Conservation (phyloP, 805 yeast genomes). For the Candida argentea region DNA sequence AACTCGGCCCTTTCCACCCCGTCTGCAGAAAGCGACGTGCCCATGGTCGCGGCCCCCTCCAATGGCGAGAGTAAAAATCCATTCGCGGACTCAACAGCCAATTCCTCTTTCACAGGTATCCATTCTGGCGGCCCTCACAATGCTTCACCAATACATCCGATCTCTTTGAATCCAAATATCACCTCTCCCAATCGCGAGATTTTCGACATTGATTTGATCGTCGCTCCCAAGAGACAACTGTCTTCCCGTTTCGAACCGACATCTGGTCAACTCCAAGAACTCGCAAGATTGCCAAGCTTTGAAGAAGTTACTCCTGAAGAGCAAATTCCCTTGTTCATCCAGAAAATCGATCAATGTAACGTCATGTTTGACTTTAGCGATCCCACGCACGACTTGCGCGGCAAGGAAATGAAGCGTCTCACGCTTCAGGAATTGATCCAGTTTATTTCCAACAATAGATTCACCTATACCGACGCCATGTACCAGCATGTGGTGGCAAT, state of each 20-base stretch:
- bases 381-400: constrained; percentile 83
- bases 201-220: constrained; percentile 70
- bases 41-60: no score
- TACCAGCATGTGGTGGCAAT: constrained; percentile 79
- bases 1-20: constrained; percentile 13
- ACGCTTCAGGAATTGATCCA: constrained; percentile 86
- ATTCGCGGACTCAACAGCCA: no score
- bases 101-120: constrained; percentile 1
- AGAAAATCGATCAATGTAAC: constrained; percentile 90
- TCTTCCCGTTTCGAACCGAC: constrained; percentile 86
- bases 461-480: constrained; percentile 84
- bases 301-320: constrained; percentile 80
- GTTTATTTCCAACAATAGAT: constrained; percentile 72
- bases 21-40: constrained; percentile 14
- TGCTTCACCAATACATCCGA: constrained; percentile 21
- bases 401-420: constrained; percentile 82
- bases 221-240: constrained; percentile 77
- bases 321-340: constrained; percentile 67
- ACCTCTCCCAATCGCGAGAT: constrained; percentile 54
- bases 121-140: neutral
- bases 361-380: constrained; percentile 90
- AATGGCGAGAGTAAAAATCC: no score
- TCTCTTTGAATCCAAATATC: constrained; percentile 48
- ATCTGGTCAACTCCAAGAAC: constrained; percentile 28
- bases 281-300: constrained; percentile 73